Evolutionary conservation across 306 rosid species (phyloP), one percentile per base, ranked within the genome.

Genomic region (Comarum palustre): DNA sequence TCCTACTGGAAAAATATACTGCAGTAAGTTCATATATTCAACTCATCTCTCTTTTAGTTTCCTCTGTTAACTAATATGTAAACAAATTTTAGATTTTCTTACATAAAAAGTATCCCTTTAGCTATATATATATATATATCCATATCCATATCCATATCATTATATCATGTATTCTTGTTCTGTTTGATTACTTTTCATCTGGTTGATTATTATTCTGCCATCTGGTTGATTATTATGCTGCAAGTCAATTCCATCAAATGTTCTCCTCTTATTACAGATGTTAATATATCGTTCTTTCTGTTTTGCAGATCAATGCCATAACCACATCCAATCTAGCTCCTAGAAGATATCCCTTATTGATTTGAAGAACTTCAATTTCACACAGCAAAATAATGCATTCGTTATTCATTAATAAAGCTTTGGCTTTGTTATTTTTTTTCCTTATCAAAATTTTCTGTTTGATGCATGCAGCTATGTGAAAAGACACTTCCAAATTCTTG

Each of bases 1-100:
- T 83, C 93, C 20, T 91, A 89, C 70, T 93, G 98, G 98, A 93
- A 86, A 82, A 88, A 90, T 66, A 83, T 93, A 76, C 81, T 93
- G 58, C 85, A 81, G 98, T 93, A 86, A 29, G 90, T 19, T 70
- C 69, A 57, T 10, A 31, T 15, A 43, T 22, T 22, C 57, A 6
- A 42, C 77, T 82, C 67, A 16, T 58, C 22, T 50, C 54, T 0
- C 5, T 41, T 6, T 12, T 17, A 34, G 10, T 22, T 51, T 10
- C 8, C 12, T 31, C 14, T 15, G n/a, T 32, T 62, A 14, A 61
- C 15, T 62, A 62, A 63, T 34, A 59, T 59, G 20, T 59, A 17
- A 59, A 59, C 39, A 27, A 13, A 8, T 5, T 39, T 39, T 39
- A 39, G 34, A 22, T 4, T 1, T 14, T 48, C 8, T 55, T 55